Evolutionary conservation across 352 stramenopile species (phyloP).

Genomic region (Globisporangium cederbergense): DNA sequence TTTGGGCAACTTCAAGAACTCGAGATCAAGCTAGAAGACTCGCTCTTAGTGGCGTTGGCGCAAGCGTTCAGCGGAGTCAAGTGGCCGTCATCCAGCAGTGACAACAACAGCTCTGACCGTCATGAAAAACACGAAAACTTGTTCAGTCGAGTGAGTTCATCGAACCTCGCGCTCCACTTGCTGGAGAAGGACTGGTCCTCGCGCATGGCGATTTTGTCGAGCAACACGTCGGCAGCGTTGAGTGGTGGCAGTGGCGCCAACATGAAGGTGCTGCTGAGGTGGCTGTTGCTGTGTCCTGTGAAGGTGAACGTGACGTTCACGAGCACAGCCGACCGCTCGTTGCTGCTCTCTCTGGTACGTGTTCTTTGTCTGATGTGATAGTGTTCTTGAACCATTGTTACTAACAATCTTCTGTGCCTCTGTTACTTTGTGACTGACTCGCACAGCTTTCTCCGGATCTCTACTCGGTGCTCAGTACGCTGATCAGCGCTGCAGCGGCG

Average conservation of each 20-base stretch:
- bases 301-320: slow-evolving; percentile 88
- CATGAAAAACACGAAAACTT: slow-evolving; percentile 12
- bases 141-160: slow-evolving; percentile 11
- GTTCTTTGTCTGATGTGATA: neutral
- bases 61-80: slow-evolving; percentile 74
- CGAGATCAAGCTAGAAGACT: slow-evolving; percentile 85
- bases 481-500: slow-evolving; percentile 76
- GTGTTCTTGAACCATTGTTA: neutral
- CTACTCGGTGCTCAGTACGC: slow-evolving; percentile 69
- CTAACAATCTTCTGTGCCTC: slow-evolving; percentile 12
- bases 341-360: slow-evolving; percentile 70
- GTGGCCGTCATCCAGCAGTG: slow-evolving; percentile 34
- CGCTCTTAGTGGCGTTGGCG: slow-evolving; percentile 66
- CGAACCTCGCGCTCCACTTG: slow-evolving; percentile 48
- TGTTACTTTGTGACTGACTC: neutral
- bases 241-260: slow-evolving; percentile 39
- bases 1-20: slow-evolving; percentile 84
- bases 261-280: slow-evolving; percentile 72
- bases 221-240: slow-evolving; percentile 24
- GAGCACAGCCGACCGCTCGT: slow-evolving; percentile 77
- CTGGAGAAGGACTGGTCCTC: slow-evolving; percentile 61
- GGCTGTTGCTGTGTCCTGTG: slow-evolving; percentile 80
- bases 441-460: slow-evolving; percentile 71
- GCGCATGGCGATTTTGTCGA: slow-evolving; percentile 34
- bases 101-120: slow-evolving; percentile 18